phyloP scores from a whole-genome alignment of 345 rosid species.

The Acer negundo region DNA sequence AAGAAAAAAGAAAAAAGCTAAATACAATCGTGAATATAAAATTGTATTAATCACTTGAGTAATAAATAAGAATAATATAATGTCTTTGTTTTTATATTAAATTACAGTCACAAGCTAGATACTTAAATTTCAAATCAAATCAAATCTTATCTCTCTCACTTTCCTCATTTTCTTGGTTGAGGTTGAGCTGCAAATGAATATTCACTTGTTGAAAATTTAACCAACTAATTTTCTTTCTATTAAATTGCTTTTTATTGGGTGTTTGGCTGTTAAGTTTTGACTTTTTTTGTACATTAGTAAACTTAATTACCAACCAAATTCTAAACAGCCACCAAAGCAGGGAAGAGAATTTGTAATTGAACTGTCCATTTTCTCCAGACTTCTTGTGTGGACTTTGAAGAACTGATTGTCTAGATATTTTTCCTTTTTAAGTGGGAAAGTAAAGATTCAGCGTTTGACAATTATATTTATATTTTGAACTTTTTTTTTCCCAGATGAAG shows the following conservation, averaged over 20 bases:
- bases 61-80: too few relatives aligned
- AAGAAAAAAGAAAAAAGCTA: too few relatives aligned
- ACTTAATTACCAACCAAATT: not conserved
- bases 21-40: too few relatives aligned
- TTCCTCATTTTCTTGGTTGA: not conserved
- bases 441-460: slow-evolving; percentile 18
- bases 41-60: not conserved
- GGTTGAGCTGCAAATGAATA: not conserved
- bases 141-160: not conserved
- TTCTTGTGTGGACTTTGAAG: not conserved
- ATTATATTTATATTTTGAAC: not conserved
- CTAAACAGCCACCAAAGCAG: not conserved
- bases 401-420: not conserved
- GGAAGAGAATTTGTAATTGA: not conserved
- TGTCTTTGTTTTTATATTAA: too few relatives aligned
- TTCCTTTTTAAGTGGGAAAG: slow-evolving; percentile 15
- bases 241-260: not conserved
- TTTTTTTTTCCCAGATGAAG: slow-evolving; percentile 43
- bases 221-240: not conserved
- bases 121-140: too few relatives aligned
- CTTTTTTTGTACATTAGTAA: not conserved
- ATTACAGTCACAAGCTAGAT: too few relatives aligned
- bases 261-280: too few relatives aligned
- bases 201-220: not conserved
- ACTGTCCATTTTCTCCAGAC: not conserved